phyloP scores from a whole-genome alignment of 139 green algal genomes.

The Bryopsis sp. region DNA sequence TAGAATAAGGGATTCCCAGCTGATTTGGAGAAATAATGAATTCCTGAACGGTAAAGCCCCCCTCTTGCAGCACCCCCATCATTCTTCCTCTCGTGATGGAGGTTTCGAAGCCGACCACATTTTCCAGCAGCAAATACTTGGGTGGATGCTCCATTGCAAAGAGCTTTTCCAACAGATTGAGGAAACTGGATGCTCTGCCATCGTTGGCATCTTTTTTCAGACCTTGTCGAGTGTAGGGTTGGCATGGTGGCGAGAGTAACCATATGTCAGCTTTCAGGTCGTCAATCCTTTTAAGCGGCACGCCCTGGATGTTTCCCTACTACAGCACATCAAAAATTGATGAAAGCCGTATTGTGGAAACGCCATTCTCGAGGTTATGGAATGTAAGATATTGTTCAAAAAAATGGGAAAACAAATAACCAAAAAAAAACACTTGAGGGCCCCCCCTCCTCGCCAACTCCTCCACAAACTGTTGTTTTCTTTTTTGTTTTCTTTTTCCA shows the following conservation, averaged over 20 bases:
- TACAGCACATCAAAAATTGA: background rate
- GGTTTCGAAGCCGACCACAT: slow-evolving; percentile 71
- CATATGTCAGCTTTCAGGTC: slow-evolving; percentile 42
- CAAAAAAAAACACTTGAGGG: too few species aligned
- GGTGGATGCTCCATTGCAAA: slow-evolving; percentile 27
- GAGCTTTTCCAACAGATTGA: slow-evolving; percentile 38
- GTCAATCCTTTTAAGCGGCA: slow-evolving; percentile 36
- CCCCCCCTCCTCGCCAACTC: too few species aligned
- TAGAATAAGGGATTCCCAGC: slow-evolving; percentile 61
- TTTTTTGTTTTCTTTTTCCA: too few species aligned
- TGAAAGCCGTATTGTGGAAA: background rate
- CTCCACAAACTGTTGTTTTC: too few species aligned
- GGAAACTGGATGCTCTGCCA: slow-evolving; percentile 41
- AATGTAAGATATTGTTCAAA: too few species aligned
- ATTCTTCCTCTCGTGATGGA: slow-evolving; percentile 31
- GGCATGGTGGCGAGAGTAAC: slow-evolving; percentile 69
- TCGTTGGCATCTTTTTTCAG: slow-evolving; percentile 38
- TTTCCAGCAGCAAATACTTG: slow-evolving; percentile 57
- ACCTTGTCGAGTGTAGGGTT: slow-evolving; percentile 72
- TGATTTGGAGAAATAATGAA: slow-evolving; percentile 57
- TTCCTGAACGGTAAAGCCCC: slow-evolving; percentile 43
- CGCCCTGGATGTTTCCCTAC: slow-evolving; percentile 43
- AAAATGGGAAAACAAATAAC: too few species aligned
- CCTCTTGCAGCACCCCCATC: slow-evolving; percentile 12
- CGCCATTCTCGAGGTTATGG: too few species aligned